Base-by-base conservation (phyloP, 2,329 filamentous ascomycete genomes). In the Pleoardoris graminearum region DNA sequence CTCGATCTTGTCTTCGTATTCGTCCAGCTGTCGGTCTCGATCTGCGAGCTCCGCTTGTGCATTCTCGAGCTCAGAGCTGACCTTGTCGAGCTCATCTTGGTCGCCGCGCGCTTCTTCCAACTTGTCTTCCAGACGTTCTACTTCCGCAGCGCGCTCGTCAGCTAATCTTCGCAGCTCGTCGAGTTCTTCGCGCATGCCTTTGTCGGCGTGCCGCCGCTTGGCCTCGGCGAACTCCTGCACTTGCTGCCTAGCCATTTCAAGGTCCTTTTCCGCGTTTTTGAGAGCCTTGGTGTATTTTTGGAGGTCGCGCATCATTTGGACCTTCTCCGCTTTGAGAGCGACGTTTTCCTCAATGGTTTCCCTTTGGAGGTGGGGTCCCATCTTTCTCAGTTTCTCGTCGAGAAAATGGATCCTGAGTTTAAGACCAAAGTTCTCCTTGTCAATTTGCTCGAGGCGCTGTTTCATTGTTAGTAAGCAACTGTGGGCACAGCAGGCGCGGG, bases 361-460 rank as follows among this genome's bases (percentile, higher is more conserved):
- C 72, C 96, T 89, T 66, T 92, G 95, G 77, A 92, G 94, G 50
- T 92, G 91, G 7, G 90, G 91, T 0, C 93, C 93, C 49, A 88
- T 85, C 71, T 95, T 96, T 48, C 87, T 85, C 44, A 99, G 77
- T 12, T 90, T 90, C 63, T 97, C 91, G 72, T 99, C 91, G 50
- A 99, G 82, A 71, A 96, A 99, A 73, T 97, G 91, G 48, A 97
- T 96, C 74, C 96, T 97, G 62, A 97, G 82, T 75, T 97, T 97
- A 48, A 58, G 55, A 29, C 47, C 45, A 70, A 97, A 99, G 69
- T 99, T 99, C 69, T 97, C 94, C 78, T 99, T 99, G 70, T 97
- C 91, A 64, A 99, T 93, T 68, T 90, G 90, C 76, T 97, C 90
- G 63, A 99, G 93, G 61, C 85, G 84, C 80, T 84, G 46, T 23